Evolutionary conservation across 169 alveolate genomes (phyloP).

Genomic region (Eimeria necatrix): DNA sequence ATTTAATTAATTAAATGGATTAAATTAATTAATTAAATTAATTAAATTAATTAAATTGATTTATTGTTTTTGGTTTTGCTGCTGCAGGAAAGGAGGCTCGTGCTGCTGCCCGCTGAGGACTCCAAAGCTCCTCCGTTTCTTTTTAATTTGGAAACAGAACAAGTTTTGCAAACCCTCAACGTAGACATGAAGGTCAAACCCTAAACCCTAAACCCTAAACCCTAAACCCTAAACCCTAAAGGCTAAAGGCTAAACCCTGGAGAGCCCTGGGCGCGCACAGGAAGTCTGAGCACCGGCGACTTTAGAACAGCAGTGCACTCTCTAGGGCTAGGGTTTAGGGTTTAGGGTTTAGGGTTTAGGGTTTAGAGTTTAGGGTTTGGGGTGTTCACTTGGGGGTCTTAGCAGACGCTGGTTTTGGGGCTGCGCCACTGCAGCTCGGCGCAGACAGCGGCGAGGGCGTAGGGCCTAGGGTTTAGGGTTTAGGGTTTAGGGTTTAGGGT

Average conservation of each 20-base stretch:
- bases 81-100: neutral
- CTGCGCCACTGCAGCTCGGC: neutral
- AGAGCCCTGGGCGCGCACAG: no score
- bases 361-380: no score
- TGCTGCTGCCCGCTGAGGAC: neutral
- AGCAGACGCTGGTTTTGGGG: neutral
- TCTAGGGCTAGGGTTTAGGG: neutral
- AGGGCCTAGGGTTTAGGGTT: no score
- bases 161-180: neutral
- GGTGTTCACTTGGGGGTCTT: no score
- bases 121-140: neutral
- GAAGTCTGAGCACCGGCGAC: no score
- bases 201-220: no score
- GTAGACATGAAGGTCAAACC: neutral
- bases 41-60: neutral
- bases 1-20: neutral
- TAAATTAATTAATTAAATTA: no score
- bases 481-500: neutral
- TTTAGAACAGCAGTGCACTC: neutral
- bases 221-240: no score
- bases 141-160: neutral
- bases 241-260: no score
- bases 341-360: neutral
- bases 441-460: no score
- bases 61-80: neutral